A percentile compares a stretch with the other conserved stretches of the same genome.
Evolutionary conservation across 2,329 filamentous ascomycete genomes (phyloP).

Genomic region (Claviceps arundinis): DNA sequence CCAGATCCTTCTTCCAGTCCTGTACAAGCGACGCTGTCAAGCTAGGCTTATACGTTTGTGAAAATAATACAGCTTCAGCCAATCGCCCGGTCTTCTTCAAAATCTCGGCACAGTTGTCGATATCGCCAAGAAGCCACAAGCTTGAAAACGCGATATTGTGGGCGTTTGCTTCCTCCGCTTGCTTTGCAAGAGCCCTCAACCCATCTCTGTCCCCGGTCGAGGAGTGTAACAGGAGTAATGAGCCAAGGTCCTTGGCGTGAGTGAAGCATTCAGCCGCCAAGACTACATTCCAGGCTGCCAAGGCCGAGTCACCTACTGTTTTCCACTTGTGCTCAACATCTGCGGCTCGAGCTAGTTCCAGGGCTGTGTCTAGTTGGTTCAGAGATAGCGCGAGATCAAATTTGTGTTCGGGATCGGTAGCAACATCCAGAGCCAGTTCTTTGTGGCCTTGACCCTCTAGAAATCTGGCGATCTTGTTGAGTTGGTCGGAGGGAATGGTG

Average conservation of each 20-base stretch:
- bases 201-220: slow-evolving; percentile 70
- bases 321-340: slow-evolving; percentile 98
- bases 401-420: slow-evolving; percentile 89
- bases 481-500: slow-evolving; percentile 78
- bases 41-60: slow-evolving; percentile 90
- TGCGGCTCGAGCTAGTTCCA: slow-evolving; percentile 69
- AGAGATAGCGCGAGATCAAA: slow-evolving; percentile 83
- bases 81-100: slow-evolving; percentile 65
- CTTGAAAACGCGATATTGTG: slow-evolving; percentile 92
- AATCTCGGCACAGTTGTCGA: slow-evolving; percentile 68
- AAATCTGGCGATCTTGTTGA: slow-evolving; percentile 97
- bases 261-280: slow-evolving; percentile 89
- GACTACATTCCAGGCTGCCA: slow-evolving; percentile 72
- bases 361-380: slow-evolving; percentile 71
- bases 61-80: slow-evolving; percentile 80
- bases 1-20: slow-evolving; percentile 71
- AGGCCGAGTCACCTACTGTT: slow-evolving; percentile 82
- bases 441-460: slow-evolving; percentile 95
- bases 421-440: slow-evolving; percentile 85
- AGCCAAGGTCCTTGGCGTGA: slow-evolving; percentile 81
- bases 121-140: slow-evolving; percentile 74
- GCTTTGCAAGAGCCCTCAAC: slow-evolving; percentile 54
- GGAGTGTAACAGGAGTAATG: slow-evolving; percentile 75
- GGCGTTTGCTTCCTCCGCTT: slow-evolving; percentile 62
- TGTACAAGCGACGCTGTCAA: slow-evolving; percentile 52